Percentiles rank a stretch among this genome's conserved stretches.
Evolutionary conservation across 2,329 filamentous ascomycete genomes (phyloP).

Genomic region (Colletotrichum orbiculare): DNA sequence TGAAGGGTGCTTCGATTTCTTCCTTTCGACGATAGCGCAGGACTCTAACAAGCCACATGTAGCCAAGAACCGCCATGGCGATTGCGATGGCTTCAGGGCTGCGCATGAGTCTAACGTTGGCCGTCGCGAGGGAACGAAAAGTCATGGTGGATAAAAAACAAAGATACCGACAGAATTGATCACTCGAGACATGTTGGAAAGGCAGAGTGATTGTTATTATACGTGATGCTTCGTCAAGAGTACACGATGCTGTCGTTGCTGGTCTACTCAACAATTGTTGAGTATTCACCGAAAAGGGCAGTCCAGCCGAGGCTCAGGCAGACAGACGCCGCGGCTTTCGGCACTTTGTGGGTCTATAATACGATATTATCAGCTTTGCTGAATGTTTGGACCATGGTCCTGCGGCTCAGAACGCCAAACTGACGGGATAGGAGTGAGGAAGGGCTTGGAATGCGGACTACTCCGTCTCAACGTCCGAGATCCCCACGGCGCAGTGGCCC

Average conservation of each 20-base stretch:
- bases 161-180: too few species aligned
- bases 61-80: neutral
- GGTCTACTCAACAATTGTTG: neutral
- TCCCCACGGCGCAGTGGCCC: too few species aligned
- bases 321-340: neutral
- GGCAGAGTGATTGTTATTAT: neutral
- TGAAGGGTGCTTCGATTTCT: slow-evolving; percentile 13
- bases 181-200: too few species aligned
- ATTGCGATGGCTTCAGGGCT: neutral
- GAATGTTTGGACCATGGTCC: too few species aligned
- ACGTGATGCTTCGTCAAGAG: neutral
- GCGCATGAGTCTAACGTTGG: neutral
- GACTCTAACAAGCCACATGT: neutral
- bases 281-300: neutral
- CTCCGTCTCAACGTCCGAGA: neutral
- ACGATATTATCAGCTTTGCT: too few species aligned
- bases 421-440: too few species aligned
- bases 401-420: too few species aligned
- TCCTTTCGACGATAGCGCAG: slow-evolving; percentile 14
- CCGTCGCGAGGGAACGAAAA: neutral
- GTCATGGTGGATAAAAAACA: neutral
- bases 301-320: neutral
- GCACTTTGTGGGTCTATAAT: neutral
- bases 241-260: neutral
- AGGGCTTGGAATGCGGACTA: neutral